Percentiles rank a stretch among this genome's conserved stretches.
These are phyloP conservation scores for Arabidopsis thaliana DNA, from an alignment of 345 rosid species.

Conservation along the genomic window DNA sequence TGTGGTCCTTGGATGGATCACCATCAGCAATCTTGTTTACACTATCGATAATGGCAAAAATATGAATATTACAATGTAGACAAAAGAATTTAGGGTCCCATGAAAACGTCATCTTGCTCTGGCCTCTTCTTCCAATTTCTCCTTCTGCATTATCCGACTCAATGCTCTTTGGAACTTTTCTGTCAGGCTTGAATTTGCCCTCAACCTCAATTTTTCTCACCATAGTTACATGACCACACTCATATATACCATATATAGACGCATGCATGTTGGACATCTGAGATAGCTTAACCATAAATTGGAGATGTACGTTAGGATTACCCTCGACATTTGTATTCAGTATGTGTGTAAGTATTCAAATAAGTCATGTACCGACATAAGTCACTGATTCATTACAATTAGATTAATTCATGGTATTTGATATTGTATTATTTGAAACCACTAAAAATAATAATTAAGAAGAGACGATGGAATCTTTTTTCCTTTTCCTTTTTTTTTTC, in stretches of 20 bases:
- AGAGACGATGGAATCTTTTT: no score
- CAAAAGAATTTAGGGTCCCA: slow-evolving; percentile 34
- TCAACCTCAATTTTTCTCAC: slow-evolving; percentile 31
- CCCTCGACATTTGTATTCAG: neutral
- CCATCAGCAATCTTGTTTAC: slow-evolving; percentile 30
- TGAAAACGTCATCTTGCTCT: slow-evolving; percentile 37
- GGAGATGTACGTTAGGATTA: neutral
- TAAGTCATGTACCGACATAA: neutral
- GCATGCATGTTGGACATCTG: slow-evolving; percentile 12
- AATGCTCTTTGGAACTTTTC: slow-evolving; percentile 41
- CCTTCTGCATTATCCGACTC: slow-evolving; percentile 32
- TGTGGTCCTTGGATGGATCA: slow-evolving; percentile 31
- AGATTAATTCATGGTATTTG: neutral
- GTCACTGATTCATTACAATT: neutral
- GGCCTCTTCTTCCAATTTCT: slow-evolving; percentile 22
- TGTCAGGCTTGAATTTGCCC: slow-evolving; percentile 40
- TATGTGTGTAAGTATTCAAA: neutral
- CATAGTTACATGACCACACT: slow-evolving; percentile 33
- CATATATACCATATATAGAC: slow-evolving; percentile 7
- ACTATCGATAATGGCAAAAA: slow-evolving; percentile 29
- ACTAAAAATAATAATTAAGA: no score
- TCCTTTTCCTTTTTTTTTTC: no score
- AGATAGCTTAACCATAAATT: neutral
- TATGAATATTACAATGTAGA: slow-evolving; percentile 31
- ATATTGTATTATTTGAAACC: neutral